These are phyloP conservation scores for Myriosclerotinia duriaeana DNA, from an alignment of 2,329 filamentous ascomycete species.

Conservation along the genomic window DNA sequence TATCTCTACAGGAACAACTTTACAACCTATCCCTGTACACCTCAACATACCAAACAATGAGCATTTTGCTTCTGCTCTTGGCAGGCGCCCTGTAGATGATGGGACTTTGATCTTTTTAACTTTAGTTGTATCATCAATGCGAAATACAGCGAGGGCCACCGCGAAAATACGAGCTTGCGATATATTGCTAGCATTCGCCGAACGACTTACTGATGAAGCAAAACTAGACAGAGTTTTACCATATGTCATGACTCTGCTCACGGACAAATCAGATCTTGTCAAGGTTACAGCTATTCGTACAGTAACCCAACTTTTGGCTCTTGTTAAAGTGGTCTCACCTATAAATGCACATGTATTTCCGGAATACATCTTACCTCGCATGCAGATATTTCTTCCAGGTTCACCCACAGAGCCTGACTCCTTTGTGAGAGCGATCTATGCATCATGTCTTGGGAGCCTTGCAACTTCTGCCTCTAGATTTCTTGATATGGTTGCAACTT, in stretches of 20 bases:
- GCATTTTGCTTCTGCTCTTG: constrained; percentile 61
- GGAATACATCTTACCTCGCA: constrained; percentile 65
- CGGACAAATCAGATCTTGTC: constrained; percentile 80
- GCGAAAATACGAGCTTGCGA: constrained; percentile 88
- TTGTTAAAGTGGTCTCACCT: constrained; percentile 84
- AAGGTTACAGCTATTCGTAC: constrained; percentile 82
- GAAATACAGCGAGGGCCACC: constrained; percentile 85
- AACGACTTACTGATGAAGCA: constrained; percentile 88
- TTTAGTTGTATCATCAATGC: constrained; percentile 80
- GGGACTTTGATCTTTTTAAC: constrained; percentile 91
- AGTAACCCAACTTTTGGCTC: constrained; percentile 81
- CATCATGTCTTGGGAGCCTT: constrained; percentile 84
- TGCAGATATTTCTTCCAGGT: constrained; percentile 59
- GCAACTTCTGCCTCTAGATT: constrained; percentile 83
- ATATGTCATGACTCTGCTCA: constrained; percentile 79
- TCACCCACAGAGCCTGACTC: constrained; percentile 58
- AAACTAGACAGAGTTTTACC: constrained; percentile 92
- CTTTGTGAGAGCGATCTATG: constrained; percentile 85
- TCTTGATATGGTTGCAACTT: constrained; percentile 84
- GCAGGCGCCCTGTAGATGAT: constrained; percentile 70
- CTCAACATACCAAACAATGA: constrained; percentile 85
- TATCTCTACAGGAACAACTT: constrained; percentile 50
- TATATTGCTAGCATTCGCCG: constrained; percentile 85
- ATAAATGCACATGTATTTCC: constrained; percentile 69
- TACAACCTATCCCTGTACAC: constrained; percentile 73